Conservation (phyloP, 2,329 filamentous ascomycete genomes). For the Lachnellula subtilissima region DNA sequence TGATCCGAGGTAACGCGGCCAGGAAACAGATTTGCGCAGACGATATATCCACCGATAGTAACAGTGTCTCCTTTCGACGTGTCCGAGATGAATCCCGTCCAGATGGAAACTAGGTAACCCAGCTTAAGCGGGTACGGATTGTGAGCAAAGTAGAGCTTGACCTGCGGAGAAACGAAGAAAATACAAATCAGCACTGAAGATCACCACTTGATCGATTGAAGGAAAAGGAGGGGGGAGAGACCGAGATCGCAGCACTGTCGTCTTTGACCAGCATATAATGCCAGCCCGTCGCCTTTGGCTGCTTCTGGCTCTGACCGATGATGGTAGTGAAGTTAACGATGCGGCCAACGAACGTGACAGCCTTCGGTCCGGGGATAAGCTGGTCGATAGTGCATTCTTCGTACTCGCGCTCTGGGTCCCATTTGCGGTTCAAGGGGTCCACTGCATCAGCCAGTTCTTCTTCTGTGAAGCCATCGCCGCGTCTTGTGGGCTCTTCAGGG, state of each 20-base stretch:
- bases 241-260: slow-evolving; percentile 48
- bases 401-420: slow-evolving; percentile 43
- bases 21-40: slow-evolving; percentile 54
- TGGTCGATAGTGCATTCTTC: slow-evolving; percentile 42
- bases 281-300: slow-evolving; percentile 44
- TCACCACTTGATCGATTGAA: not conserved
- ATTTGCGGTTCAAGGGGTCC: slow-evolving; percentile 35
- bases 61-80: slow-evolving; percentile 42
- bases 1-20: slow-evolving; percentile 50
- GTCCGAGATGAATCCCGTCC: slow-evolving; percentile 50
- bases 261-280: slow-evolving; percentile 53
- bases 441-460: slow-evolving; percentile 39
- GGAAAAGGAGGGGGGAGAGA: slow-evolving; percentile 26
- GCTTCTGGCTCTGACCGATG: slow-evolving; percentile 37
- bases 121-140: slow-evolving; percentile 41
- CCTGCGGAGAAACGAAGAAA: slow-evolving; percentile 27
- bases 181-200: not conserved
- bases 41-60: slow-evolving; percentile 28
- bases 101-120: slow-evolving; percentile 51
- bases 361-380: slow-evolving; percentile 44
- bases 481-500: slow-evolving; percentile 5
- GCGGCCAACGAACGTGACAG: slow-evolving; percentile 49
- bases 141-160: slow-evolving; percentile 47
- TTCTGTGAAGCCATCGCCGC: slow-evolving; percentile 50
- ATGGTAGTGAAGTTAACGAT: slow-evolving; percentile 51